Conservation (phyloP, 192 early-diverging fungal genomes). For the Coemansia sp. region DNA sequence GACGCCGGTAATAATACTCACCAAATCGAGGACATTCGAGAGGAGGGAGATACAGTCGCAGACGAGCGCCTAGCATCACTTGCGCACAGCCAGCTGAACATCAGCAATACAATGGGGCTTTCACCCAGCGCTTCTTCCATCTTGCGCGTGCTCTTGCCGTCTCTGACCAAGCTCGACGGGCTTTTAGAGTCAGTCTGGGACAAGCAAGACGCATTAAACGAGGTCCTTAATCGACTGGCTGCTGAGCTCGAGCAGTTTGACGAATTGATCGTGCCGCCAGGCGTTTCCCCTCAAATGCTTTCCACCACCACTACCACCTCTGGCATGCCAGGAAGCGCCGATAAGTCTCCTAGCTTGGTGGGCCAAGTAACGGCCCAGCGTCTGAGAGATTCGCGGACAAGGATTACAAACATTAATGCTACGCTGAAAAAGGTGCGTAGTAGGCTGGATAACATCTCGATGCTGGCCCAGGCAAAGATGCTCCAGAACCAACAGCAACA, state of each 20-base stretch:
- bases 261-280: slow-evolving; percentile 34
- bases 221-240: slow-evolving; percentile 44
- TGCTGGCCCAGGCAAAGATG: slow-evolving; percentile 52
- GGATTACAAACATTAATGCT: slow-evolving; percentile 32
- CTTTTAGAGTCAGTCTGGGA: slow-evolving; percentile 46
- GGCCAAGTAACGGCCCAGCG: slow-evolving; percentile 27
- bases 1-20: not conserved
- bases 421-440: slow-evolving; percentile 43
- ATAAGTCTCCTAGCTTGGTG: slow-evolving; percentile 1
- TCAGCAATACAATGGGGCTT: not conserved
- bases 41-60: not conserved
- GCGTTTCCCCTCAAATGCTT: not conserved
- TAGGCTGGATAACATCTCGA: slow-evolving; percentile 44
- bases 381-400: slow-evolving; percentile 35
- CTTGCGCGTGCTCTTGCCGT: slow-evolving; percentile 47
- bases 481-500: slow-evolving; percentile 35
- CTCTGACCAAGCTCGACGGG: slow-evolving; percentile 37
- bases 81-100: not conserved
- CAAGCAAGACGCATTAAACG: slow-evolving; percentile 44
- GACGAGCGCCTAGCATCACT: slow-evolving; percentile 6
- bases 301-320: too few relatives aligned
- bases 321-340: not conserved
- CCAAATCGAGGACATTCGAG: not conserved
- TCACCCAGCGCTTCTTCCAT: slow-evolving; percentile 39
- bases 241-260: slow-evolving; percentile 54